These are phyloP conservation scores for Talaromyces sp. DNA, from an alignment of 2,329 filamentous ascomycete genomes.

Conservation along the genomic window DNA sequence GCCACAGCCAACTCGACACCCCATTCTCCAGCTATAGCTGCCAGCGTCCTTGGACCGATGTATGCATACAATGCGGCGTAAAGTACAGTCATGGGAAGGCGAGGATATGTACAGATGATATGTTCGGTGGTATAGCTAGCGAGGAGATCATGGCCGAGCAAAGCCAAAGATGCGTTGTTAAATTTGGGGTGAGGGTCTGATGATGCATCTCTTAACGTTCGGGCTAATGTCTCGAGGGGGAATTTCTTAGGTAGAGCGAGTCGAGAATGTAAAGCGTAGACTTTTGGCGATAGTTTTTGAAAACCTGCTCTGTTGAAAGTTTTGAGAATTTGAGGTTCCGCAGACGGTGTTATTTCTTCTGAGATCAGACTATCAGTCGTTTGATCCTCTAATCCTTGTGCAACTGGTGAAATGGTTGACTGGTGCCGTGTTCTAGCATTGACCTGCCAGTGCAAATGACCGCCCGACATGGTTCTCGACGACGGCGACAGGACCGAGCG, in stretches of 20 bases:
- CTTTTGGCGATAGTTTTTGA: conserved; percentile 75
- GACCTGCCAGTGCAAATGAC: conserved; percentile 36
- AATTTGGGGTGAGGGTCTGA: conserved; percentile 76
- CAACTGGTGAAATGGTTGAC: conserved; percentile 38
- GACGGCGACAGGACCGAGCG: conserved; percentile 49
- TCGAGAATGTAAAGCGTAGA: conserved; percentile 87
- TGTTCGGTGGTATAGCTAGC: conserved; percentile 87
- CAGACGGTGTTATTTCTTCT: conserved; percentile 26
- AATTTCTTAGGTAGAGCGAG: conserved; percentile 77
- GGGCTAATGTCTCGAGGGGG: conserved; percentile 79
- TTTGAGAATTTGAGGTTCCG: conserved; percentile 45
- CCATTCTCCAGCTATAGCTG: conserved; percentile 77
- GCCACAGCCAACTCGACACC: conserved; percentile 84
- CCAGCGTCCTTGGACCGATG: conserved; percentile 70
- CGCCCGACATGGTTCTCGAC: conserved; percentile 44
- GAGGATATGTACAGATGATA: conserved; percentile 83
- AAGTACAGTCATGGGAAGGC: conserved; percentile 81
- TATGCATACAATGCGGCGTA: conserved; percentile 85
- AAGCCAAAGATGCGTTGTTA: conserved; percentile 83
- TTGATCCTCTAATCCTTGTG: conserved; percentile 28
- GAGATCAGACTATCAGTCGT: conserved; percentile 26
- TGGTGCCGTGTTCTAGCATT: conserved; percentile 39
- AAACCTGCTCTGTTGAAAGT: conserved; percentile 69
- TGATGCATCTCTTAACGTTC: conserved; percentile 79
- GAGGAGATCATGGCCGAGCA: conserved; percentile 77